Evolutionary conservation across 2,329 filamentous ascomycete genomes (phyloP), one percentile per base, ranked within the genome.

Genomic region (Clonostachys solani): DNA sequence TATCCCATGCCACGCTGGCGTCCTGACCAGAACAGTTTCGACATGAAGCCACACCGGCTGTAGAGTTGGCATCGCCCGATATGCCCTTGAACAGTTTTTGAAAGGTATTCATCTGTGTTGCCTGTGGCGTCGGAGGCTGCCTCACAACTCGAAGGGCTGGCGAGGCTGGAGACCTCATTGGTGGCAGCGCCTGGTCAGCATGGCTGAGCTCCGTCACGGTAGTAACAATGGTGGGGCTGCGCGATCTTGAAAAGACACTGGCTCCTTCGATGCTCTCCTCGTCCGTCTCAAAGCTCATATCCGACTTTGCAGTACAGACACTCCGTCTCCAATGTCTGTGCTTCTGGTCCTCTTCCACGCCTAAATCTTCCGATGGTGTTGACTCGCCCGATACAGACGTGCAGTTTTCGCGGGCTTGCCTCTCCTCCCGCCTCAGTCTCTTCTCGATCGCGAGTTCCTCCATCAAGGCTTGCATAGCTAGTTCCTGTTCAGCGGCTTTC

Each of bases 1-100:
- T 83, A 56, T 85, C 75, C 82, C 82, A 86, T 5, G 82, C 82
- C 36, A 81, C 71, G 52, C 78, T 80, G 12, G 77, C 71, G 45
- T 80, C 76, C 54, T 76, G 74, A 12, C 82, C 81, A 46, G 71
- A 63, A 60, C 83, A 85, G 55, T 83, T 84, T 34, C 62, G 55
- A 54, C 81, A 84, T 57, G 60, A 61, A 47, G 7, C 51, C 46
- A 16, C 58, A 43, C 59, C 56, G 35, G 60, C 55, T 34, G 55
- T 56, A 17, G 52, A 54, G n/a, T n/a, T 16, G 16, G 52, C 45
- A 41, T 69, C 66, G 12, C 68, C 67, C 2, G 75, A 58, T 6
- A 69, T 65, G n/a, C 67, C 66, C 54, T 65, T 66, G 50, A 72
- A 65, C 6, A 72, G 57, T 54, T 71, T 71, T 54, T 70, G 69